phyloP scores from a whole-genome alignment of 768 basidiomycete species.

The Auricularia sp. region DNA sequence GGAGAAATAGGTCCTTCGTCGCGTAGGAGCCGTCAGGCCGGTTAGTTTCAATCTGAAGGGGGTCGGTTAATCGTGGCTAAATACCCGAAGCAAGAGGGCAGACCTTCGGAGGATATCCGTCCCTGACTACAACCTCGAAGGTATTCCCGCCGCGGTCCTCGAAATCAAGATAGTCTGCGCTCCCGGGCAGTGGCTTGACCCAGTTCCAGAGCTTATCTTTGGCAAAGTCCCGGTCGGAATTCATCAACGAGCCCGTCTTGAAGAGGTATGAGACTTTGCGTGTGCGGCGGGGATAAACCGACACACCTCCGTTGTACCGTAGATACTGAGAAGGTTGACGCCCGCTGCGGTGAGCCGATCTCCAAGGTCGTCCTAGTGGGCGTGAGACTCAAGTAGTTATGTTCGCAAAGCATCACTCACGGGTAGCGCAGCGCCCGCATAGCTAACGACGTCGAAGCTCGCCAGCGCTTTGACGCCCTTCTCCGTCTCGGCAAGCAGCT shows the following conservation, averaged over 20 bases:
- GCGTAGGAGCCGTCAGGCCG: constrained; percentile 45
- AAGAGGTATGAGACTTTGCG: not conserved
- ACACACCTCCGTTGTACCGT: constrained; percentile 35
- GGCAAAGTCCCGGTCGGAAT: constrained; percentile 37
- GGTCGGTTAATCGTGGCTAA: not conserved
- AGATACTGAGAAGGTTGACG: constrained; percentile 38
- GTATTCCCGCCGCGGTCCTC: constrained; percentile 32
- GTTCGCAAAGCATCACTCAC: constrained; percentile 7
- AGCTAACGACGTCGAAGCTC: constrained; percentile 39
- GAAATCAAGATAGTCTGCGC: constrained; percentile 31
- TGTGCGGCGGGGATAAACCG: not conserved
- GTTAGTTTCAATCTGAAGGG: constrained; percentile 29
- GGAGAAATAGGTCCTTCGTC: constrained; percentile 43
- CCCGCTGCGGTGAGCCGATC: constrained; percentile 39
- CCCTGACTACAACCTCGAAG: constrained; percentile 39
- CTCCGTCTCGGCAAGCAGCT: constrained; percentile 38
- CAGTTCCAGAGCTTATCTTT: constrained; percentile 50
- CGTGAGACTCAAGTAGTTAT: not conserved
- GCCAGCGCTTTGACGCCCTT: constrained; percentile 35
- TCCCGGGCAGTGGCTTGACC: constrained; percentile 23
- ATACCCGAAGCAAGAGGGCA: constrained; percentile 1
- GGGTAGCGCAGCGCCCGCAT: constrained; percentile 44
- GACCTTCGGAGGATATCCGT: constrained; percentile 44
- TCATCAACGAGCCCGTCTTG: constrained; percentile 34
- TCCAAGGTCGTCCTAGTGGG: constrained; percentile 35